phyloP scores from a whole-genome alignment of 2,329 filamentous ascomycete species.

The Talaromyces amestolkiae region DNA sequence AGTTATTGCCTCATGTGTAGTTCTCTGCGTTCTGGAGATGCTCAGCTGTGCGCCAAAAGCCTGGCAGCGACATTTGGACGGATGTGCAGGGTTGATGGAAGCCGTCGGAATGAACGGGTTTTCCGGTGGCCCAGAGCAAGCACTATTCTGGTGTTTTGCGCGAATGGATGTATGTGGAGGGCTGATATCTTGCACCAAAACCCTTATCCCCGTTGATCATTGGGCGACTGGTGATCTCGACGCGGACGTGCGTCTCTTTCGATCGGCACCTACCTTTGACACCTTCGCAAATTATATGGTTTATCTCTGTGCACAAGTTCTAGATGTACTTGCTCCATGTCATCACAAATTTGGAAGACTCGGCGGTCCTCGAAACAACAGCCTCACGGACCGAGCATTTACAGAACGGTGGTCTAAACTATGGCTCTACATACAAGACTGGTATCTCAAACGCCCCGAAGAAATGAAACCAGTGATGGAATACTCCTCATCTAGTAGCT shows the following conservation, averaged over 20 bases:
- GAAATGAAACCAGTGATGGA: conserved; percentile 49
- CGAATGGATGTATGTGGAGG: conserved; percentile 58
- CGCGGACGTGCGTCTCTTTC: not conserved
- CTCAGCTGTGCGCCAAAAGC: conserved; percentile 39
- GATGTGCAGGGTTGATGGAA: conserved; percentile 55
- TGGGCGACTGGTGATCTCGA: not conserved
- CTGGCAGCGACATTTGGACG: conserved; percentile 57
- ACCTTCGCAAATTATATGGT: not conserved
- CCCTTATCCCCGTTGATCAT: conserved; percentile 38
- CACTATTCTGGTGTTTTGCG: conserved; percentile 59
- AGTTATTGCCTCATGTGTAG: conserved; percentile 54
- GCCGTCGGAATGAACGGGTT: conserved; percentile 53
- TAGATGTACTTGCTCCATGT: not conserved
- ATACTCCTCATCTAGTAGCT: conserved; percentile 25
- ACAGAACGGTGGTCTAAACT: conserved; percentile 47
- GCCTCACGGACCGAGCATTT: conserved; percentile 43
- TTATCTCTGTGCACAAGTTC: not conserved
- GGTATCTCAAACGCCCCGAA: conserved; percentile 48
- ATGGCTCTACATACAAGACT: conserved; percentile 52
- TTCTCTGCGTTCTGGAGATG: conserved; percentile 58
- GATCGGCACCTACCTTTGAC: not conserved
- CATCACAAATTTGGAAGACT: not conserved
- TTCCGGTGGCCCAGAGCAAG: conserved; percentile 52
- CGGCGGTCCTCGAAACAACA: conserved; percentile 31
- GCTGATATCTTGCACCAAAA: conserved; percentile 51